Evolutionary conservation across 257 asterid genomes (phyloP).

Genomic region (Gentiana straminea): DNA sequence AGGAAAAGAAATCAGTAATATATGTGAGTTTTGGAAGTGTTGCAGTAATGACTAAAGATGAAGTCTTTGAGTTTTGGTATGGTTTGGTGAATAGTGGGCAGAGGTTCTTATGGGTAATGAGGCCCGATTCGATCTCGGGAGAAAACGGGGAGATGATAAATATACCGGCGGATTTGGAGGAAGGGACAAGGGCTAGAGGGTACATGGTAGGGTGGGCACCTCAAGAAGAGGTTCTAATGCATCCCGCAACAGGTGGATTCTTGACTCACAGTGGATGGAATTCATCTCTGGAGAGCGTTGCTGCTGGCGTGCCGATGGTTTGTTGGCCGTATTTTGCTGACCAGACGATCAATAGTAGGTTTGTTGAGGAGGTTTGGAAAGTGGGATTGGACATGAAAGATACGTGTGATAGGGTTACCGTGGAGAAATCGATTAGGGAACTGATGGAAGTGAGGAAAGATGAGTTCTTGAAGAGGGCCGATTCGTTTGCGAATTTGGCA

Average conservation of each 20-base stretch:
- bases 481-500: conserved; percentile 2
- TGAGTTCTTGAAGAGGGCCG: conserved; percentile 5
- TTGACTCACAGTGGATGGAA: conserved; percentile 2
- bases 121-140: background rate
- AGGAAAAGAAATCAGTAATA: background rate
- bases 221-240: conserved; percentile 3
- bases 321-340: conserved; percentile 12
- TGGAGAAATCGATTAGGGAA: conserved; percentile 4
- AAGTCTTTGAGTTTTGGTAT: conserved; percentile 5
- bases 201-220: conserved; percentile 10
- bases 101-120: conserved; percentile 5
- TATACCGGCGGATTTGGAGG: background rate
- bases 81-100: conserved; percentile 7
- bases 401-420: conserved; percentile 5
- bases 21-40: conserved; percentile 12
- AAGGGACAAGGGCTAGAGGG: conserved; percentile 9
- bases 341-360: conserved; percentile 3
- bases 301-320: conserved; percentile 9
- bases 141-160: background rate
- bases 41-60: background rate
- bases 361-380: conserved; percentile 8
- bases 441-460: conserved; percentile 3
- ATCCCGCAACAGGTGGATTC: background rate
- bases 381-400: conserved; percentile 8
- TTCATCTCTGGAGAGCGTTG: conserved; percentile 2